Percentiles rank a stretch among this genome's conserved stretches.
Conservation (phyloP, 495 filamentous ascomycete species). For the Astrothelium macrocarpum region DNA sequence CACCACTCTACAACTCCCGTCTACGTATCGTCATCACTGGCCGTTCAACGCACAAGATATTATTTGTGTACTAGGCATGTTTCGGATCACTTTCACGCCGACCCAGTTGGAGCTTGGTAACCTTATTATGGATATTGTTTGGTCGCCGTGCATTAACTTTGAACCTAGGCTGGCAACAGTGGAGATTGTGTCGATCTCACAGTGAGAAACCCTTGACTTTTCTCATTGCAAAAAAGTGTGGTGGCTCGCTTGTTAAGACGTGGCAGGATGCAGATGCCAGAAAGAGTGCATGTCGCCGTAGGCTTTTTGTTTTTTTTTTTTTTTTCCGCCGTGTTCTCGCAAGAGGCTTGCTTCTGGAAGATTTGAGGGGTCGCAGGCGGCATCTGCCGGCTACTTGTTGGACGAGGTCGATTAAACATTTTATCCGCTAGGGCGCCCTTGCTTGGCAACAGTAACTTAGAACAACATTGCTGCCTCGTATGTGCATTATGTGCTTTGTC, state of each 20-base stretch:
- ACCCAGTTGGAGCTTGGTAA: neutral
- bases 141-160: conserved; percentile 4
- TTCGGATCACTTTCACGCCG: neutral
- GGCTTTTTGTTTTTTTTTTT: neutral
- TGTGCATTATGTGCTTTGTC: conserved; percentile 5
- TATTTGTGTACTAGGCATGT: conserved; percentile 4
- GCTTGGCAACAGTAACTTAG: neutral
- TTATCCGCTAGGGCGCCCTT: neutral
- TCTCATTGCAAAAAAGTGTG: neutral
- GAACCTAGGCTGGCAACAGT: conserved; percentile 1
- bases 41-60: neutral
- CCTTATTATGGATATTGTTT: conserved; percentile 1
- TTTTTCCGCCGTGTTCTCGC: neutral
- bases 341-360: conserved; percentile 3
- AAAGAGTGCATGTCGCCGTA: neutral
- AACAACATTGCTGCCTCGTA: conserved; percentile 4
- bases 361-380: neutral
- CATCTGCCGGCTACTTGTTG: neutral
- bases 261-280: conserved; percentile 6
- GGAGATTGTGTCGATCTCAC: conserved; percentile 6
- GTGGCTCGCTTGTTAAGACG: conserved; percentile 1
- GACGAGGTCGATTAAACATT: neutral
- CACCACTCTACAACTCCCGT: neutral
- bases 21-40: neutral
- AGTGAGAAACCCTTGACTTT: neutral